Base-by-base conservation (phyloP, 1,284 basidiomycete species). In the Apiotrichum gamsii region DNA sequence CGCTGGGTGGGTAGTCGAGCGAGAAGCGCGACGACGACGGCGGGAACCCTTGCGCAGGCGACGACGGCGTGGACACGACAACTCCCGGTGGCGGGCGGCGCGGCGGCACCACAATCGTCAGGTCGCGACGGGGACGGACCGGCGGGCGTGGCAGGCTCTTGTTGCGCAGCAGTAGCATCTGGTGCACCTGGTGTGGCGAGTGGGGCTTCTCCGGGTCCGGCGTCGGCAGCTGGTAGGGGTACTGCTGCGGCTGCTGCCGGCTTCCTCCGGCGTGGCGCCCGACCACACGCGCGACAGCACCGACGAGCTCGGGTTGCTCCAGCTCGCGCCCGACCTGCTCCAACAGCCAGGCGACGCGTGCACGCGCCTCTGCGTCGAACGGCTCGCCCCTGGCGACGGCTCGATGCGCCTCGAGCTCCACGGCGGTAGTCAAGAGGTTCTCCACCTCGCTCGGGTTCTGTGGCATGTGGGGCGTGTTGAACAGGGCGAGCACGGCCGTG, bases 321-420 rank as follows among this genome's bases (percentile, higher is more conserved):
- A 54, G 36, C 40, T 54, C 52, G 3, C 19, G 19, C 5, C 20
- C 43, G 13, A 54, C 52, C n/a, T 54, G 46, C 29, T 49, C 46
- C 2, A 54, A 30, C 3, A 54, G 39, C 52, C 52, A 54, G 3
- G 43, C 38, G 4, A 54, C 23, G 8, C 46, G 52, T 11, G 44
- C 40, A 16, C 47, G 40, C 5, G 39, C 43, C 10, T 49, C 46
- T 10, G 43, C 39, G 20, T 48, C 48, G 16, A 49, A 48, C 18
- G 20, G 14, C 14, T 51, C 47, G 3, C 43, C 46, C 5, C 33
- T 8, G 3, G 34, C 39, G 4, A 15, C 25, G 9, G 37, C 25
- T 1, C 48, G 48, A 13, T 29, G 25, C 11, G 25, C 49, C 39
- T 54, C 52, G 18, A 23, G 32, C 18, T 45, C 31, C 19, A 51